These are phyloP conservation scores for Sisymbrium altissimum DNA, from an alignment of 345 rosid species.

Conservation along the genomic window DNA sequence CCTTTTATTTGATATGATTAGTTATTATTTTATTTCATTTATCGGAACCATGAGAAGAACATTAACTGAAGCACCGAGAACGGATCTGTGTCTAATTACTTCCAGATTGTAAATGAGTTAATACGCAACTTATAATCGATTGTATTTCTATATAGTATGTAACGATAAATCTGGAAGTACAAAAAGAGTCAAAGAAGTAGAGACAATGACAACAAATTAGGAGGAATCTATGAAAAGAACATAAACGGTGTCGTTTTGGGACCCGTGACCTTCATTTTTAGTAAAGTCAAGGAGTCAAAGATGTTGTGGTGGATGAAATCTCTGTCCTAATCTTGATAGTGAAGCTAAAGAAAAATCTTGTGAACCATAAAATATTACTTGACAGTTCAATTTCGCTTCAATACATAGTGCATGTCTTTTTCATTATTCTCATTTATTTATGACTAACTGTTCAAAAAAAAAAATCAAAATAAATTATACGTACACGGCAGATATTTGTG, in stretches of 20 bases:
- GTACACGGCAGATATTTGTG: neutral
- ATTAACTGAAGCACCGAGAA: constrained; percentile 9
- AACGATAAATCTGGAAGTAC: neutral
- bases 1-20: constrained; percentile 4
- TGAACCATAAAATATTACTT: neutral
- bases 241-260: constrained; percentile 17
- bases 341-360: constrained; percentile 3
- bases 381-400: constrained; percentile 14
- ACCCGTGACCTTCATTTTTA: constrained; percentile 29
- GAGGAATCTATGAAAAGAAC: constrained; percentile 17
- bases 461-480: neutral
- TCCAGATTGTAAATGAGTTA: neutral
- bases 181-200: constrained; percentile 11
- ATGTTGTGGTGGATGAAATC: constrained; percentile 21
- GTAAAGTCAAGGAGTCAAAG: constrained; percentile 19
- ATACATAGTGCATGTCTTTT: constrained; percentile 14
- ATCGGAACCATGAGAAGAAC: constrained; percentile 15
- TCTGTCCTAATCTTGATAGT: constrained; percentile 27
- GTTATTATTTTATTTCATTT: neutral
- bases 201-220: constrained; percentile 11
- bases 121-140: neutral
- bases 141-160: neutral
- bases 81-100: constrained; percentile 29
- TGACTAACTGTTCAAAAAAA: neutral
- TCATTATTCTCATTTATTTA: neutral